Evolutionary conservation across 495 filamentous ascomycete species (phyloP).

Genomic region (Bacidia rubella): DNA sequence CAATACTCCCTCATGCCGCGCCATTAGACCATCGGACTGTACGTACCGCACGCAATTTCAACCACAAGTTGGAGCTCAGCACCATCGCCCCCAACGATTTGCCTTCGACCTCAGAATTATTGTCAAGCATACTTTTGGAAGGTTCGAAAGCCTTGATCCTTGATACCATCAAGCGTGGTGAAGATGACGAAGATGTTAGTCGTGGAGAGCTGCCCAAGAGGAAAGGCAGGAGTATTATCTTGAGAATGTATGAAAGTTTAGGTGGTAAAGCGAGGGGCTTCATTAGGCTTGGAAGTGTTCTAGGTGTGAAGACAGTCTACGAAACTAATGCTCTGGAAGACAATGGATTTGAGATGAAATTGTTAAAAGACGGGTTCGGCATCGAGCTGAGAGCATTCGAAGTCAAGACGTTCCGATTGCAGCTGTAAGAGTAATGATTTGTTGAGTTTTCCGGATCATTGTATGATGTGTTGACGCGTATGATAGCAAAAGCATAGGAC

Average conservation of each 20-base stretch:
- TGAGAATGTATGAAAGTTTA: conserved; percentile 83
- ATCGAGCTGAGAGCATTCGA: conserved; percentile 76
- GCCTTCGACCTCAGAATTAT: conserved; percentile 24
- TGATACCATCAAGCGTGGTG: conserved; percentile 80
- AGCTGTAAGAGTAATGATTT: conserved; percentile 48
- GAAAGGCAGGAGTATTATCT: conserved; percentile 62
- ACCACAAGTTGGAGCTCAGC: conserved; percentile 54
- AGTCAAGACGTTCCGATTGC: conserved; percentile 71
- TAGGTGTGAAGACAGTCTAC: conserved; percentile 60
- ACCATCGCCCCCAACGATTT: conserved; percentile 24
- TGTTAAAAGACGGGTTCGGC: conserved; percentile 29
- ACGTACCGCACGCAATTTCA: conserved; percentile 78
- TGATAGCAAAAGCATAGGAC: too few species aligned
- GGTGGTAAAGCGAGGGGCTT: conserved; percentile 62
- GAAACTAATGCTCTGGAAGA: conserved; percentile 64
- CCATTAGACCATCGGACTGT: conserved; percentile 57
- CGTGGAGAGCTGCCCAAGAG: conserved; percentile 52
- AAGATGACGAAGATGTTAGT: conserved; percentile 86
- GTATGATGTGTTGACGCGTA: neutral
- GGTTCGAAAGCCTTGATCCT: conserved; percentile 53
- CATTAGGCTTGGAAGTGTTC: conserved; percentile 38
- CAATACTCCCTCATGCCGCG: conserved; percentile 75
- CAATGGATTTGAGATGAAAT: conserved; percentile 38
- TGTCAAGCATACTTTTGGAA: conserved; percentile 41
- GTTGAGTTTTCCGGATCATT: too few species aligned